Evolutionary conservation across 2,329 filamentous ascomycete genomes (phyloP), one percentile per base, ranked within the genome.

Genomic region (Hypoxylon sp.): DNA sequence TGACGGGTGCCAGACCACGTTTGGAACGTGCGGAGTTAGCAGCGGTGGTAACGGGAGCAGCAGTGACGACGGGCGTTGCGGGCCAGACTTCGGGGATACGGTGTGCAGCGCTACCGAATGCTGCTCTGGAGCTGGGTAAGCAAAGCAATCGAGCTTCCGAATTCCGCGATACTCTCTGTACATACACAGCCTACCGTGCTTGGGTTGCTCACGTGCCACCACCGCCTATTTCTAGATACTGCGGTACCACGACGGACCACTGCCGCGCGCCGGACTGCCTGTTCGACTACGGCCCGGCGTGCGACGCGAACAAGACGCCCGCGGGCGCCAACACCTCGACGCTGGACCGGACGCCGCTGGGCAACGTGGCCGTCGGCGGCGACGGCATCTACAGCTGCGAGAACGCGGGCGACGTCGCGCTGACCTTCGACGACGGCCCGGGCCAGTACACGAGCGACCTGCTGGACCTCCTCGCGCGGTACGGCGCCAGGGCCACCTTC

Each of bases 371-470:
- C 0, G 87, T 88, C 56, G 86, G 85, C 17, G 78, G 82, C 27
- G 77, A 72, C 9, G 81, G 82, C 21, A 83, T 88, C 58, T 84
- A 84, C 64, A 74, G 78, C 60, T 86, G 83, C 62, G 73, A 73
- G n/a, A 76, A 77, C n/a, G 76, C 80, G 2, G 84, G 86, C 48
- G 83, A 83, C 9, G 80, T 90, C 65, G 87, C 87, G 15, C 71
- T 90, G 52, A 89, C 87, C 0, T 89, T 83, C 64, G 87, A 89
- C 64, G 87, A 89, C 69, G 87, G 87, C 1, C 87, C 87, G 18
- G 83, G 83, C 62, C 72, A 78, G 17, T 88, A 85, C 71, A 89
- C 87, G 1, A 73, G 74, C 35, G 81, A 86, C 58, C 78, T 90
- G 10, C 77, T 89, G 10, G 83, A 89, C 66, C 77, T 87, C 50